Percentiles rank a stretch among this genome's conserved stretches.
Evolutionary conservation across 202 grass and related monocot genomes (phyloP).

Genomic region (Bolboschoenoplectus hybrid): DNA sequence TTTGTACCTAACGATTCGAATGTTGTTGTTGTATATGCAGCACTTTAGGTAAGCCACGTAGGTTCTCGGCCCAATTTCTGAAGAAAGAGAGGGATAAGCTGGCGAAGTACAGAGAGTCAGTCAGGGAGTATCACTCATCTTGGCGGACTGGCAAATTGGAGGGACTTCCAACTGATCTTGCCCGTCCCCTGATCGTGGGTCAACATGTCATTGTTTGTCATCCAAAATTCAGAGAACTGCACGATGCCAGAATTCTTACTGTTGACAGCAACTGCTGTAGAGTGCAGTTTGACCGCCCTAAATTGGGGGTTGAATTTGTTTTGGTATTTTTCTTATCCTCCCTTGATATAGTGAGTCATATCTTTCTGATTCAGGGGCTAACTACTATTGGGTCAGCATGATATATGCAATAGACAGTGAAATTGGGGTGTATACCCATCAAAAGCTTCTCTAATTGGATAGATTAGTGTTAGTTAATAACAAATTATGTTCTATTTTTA

Average conservation of each 20-base stretch:
- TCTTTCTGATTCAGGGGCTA: background rate
- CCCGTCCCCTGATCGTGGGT: constrained; percentile 72
- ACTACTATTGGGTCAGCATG: background rate
- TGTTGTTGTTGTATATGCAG: constrained; percentile 44
- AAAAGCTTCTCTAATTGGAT: background rate
- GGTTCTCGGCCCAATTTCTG: constrained; percentile 87
- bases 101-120: constrained; percentile 74
- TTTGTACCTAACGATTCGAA: background rate
- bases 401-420: background rate
- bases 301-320: constrained; percentile 83
- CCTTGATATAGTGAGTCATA: background rate
- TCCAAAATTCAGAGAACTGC: constrained; percentile 94
- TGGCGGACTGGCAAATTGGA: constrained; percentile 73
- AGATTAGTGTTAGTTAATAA: background rate
- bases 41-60: constrained; percentile 91
- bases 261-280: constrained; percentile 57
- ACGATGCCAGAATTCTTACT: constrained; percentile 83
- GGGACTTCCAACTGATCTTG: constrained; percentile 80
- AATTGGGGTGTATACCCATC: background rate
- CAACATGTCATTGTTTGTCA: constrained; percentile 82
- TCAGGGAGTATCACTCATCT: constrained; percentile 76
- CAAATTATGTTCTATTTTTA: background rate
- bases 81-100: constrained; percentile 90
- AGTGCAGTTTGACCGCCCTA: constrained; percentile 87
- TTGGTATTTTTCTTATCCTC: constrained; percentile 54